Percentiles rank a stretch among this genome's conserved stretches.
Evolutionary conservation across 345 rosid genomes (phyloP).

Genomic region (Sisymbrium irio): DNA sequence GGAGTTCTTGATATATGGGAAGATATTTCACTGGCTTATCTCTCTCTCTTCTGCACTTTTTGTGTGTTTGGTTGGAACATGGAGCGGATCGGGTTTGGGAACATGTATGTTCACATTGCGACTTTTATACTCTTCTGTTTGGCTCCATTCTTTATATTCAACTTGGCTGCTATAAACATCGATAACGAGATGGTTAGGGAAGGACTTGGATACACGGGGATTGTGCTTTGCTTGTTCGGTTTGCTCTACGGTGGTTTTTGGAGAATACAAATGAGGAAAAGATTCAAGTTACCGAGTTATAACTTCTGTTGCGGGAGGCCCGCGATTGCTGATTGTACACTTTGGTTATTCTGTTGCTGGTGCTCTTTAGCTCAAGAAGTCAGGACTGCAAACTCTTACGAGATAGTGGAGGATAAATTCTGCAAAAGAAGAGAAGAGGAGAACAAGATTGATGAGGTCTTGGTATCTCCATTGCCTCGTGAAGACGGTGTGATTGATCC

Average conservation of each 20-base stretch:
- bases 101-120: slow-evolving; percentile 92
- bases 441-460: slow-evolving; percentile 10
- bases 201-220: slow-evolving; percentile 60
- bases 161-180: slow-evolving; percentile 79
- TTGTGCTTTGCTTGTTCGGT: slow-evolving; percentile 75
- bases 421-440: slow-evolving; percentile 32
- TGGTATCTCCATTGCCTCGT: slow-evolving; percentile 43
- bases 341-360: slow-evolving; percentile 93
- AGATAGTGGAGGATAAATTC: slow-evolving; percentile 57
- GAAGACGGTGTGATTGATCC: slow-evolving; percentile 35
- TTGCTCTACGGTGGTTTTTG: slow-evolving; percentile 91
- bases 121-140: slow-evolving; percentile 81
- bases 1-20: slow-evolving; percentile 86
- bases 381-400: slow-evolving; percentile 69
- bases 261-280: slow-evolving; percentile 93
- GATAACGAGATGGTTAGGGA: slow-evolving; percentile 57
- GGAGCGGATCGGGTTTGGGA: slow-evolving; percentile 94
- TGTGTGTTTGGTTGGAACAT: slow-evolving; percentile 98
- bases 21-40: slow-evolving; percentile 72
- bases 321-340: slow-evolving; percentile 53
- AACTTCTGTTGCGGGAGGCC: slow-evolving; percentile 67
- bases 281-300: slow-evolving; percentile 72
- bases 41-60: slow-evolving; percentile 74
- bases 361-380: slow-evolving; percentile 94
- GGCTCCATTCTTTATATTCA: slow-evolving; percentile 95